These are phyloP conservation scores for Mitragyna speciosa DNA, from an alignment of 257 asterid species.

Conservation along the genomic window DNA sequence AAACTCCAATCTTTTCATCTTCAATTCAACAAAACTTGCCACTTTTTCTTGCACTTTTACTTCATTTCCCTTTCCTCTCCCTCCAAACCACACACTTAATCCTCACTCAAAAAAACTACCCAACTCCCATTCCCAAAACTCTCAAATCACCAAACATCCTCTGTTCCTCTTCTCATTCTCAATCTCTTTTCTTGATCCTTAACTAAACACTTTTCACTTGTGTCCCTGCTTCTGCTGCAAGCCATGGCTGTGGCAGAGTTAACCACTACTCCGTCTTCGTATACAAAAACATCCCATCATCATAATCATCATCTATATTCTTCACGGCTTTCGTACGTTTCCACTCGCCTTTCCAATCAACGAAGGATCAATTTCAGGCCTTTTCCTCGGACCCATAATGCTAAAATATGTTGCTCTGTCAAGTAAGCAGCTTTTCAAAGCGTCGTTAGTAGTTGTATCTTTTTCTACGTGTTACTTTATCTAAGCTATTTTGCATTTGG, in stretches of 20 bases:
- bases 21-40: slow-evolving; percentile 3
- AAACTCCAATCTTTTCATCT: slow-evolving; percentile 25
- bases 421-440: slow-evolving; percentile 37
- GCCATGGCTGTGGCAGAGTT: slow-evolving; percentile 86
- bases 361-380: slow-evolving; percentile 42
- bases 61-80: not conserved
- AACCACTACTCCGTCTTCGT: slow-evolving; percentile 30
- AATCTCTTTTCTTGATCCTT: not conserved
- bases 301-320: slow-evolving; percentile 37
- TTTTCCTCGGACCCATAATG: slow-evolving; percentile 27
- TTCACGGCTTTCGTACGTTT: slow-evolving; percentile 49
- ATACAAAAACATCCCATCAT: slow-evolving; percentile 29
- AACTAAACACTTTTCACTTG: not conserved
- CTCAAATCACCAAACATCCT: not conserved
- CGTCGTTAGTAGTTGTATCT: not conserved
- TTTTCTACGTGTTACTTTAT: not conserved
- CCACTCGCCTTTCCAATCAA: slow-evolving; percentile 39
- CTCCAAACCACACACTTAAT: not conserved
- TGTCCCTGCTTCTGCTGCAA: slow-evolving; percentile 18
- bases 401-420: slow-evolving; percentile 73
- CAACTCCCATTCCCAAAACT: not conserved
- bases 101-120: not conserved
- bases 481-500: not conserved
- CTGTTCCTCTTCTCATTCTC: not conserved
- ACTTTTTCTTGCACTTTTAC: not conserved